Evolutionary conservation across 2,329 filamentous ascomycete genomes (phyloP), one percentile per base, ranked within the genome.

Genomic region (Chaetothyriales sp.): DNA sequence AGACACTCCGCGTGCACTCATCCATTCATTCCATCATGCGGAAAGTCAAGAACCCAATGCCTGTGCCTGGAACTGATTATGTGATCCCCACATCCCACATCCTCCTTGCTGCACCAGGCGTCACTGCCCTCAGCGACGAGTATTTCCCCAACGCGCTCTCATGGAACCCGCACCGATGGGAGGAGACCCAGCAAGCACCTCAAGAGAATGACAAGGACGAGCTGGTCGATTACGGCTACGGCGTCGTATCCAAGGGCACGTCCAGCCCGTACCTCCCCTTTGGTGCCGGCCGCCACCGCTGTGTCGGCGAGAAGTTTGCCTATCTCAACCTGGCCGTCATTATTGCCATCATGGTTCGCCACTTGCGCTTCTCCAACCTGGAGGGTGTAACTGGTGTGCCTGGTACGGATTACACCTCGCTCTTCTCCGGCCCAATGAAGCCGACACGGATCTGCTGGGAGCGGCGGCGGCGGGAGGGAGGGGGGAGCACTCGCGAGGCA

Each of bases 21-120:
- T 89, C 89, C 1, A 95, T 96, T 62, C 89, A 95, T 76, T 92
- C 86, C 48, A 94, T 96, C 63, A 79, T 96, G 75, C 86, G 89
- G 61, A 84, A 86, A 60, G 90, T 95, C 66, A 95, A 90, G 72
- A 79, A 80, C 58, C 87, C 89, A 53, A 86, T 95, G 78, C 44
- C 44, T 22, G 22, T 15, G 3, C 25, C 44, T 15, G 85, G 84
- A 57, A 93, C 86, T 43, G 49, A 70, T 67, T 93, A 82, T 63
- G 80, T 86, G 52, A 79, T 96, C 57, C 89, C 89, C 5, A 78
- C 84, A 4, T 79, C 76, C 46, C 87, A 94, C 70, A 80, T 78
- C 43, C 79, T 96, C 44, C 80, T 95, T 56, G 81, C 89, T 39
- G 86, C 89, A 1, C 87, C 88, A 1, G 87, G 86, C 57, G 84